Evolutionary conservation across 306 rosid genomes (phyloP).

Genomic region (Citrullus amarus): DNA sequence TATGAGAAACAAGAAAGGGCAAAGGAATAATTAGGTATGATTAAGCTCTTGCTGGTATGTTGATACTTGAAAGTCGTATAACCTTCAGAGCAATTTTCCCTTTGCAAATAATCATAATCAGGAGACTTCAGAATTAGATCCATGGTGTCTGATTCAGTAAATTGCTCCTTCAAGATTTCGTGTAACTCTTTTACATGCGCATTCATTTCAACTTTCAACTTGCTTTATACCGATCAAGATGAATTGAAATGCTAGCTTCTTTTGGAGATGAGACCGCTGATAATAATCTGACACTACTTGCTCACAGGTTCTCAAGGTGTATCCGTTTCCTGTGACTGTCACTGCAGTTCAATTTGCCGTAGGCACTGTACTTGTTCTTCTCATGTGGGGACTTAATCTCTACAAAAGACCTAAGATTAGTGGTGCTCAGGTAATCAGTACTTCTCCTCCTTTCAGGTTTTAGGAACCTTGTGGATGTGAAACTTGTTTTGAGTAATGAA

Average conservation of each 20-base stretch:
- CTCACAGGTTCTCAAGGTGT: conserved; percentile 75
- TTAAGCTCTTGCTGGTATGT: not conserved
- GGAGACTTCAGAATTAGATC: not conserved
- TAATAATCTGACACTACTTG: not conserved
- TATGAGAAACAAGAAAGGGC: not conserved
- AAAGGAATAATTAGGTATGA: not conserved
- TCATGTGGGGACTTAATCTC: conserved; percentile 78
- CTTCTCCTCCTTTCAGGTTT: not conserved
- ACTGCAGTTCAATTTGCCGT: conserved; percentile 55
- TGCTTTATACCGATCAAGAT: not conserved
- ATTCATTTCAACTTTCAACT: not conserved
- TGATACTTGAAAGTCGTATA: not conserved
- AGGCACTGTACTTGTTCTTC: conserved; percentile 50
- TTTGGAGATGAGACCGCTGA: not conserved
- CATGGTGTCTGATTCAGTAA: not conserved
- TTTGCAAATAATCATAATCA: not conserved
- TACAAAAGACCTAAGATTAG: conserved; percentile 63
- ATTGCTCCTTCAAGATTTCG: not conserved
- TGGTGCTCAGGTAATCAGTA: conserved; percentile 49
- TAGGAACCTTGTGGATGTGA: not conserved
- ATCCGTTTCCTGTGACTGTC: conserved; percentile 57
- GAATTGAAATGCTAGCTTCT: not conserved
- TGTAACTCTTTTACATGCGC: not conserved
- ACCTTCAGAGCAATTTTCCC: not conserved
- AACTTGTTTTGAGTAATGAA: conserved; percentile 8